Conservation (phyloP, 495 filamentous ascomycete species). For the Rostrohypoxylon terebratum region DNA sequence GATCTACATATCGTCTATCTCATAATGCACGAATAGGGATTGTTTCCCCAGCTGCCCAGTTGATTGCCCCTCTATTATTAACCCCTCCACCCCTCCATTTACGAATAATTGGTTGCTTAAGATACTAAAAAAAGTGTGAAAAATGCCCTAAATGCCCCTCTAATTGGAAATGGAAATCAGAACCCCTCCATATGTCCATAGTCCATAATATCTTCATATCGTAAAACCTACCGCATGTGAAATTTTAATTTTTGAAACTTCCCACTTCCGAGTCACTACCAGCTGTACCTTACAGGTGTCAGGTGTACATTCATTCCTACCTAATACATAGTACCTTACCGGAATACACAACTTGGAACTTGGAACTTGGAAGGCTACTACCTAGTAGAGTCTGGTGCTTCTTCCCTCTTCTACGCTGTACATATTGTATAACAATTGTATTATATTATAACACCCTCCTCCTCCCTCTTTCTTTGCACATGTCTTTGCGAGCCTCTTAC, state of each 20-base stretch:
- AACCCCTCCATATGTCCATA: slow-evolving; percentile 17
- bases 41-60: not conserved
- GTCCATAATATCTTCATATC: slow-evolving; percentile 11
- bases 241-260: not conserved
- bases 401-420: not conserved
- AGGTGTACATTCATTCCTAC: not conserved
- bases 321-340: not conserved
- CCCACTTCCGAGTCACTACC: slow-evolving; percentile 18
- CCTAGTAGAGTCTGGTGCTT: too few species aligned
- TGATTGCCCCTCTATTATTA: slow-evolving; percentile 34
- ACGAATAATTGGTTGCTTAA: slow-evolving; percentile 31
- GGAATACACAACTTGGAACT: too few species aligned
- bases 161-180: too few species aligned
- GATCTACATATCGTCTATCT: slow-evolving; percentile 4
- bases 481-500: slow-evolving; percentile 44
- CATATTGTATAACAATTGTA: slow-evolving; percentile 41
- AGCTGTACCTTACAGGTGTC: not conserved
- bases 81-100: slow-evolving; percentile 10
- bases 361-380: too few species aligned
- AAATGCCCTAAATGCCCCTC: slow-evolving; percentile 22
- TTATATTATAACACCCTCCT: slow-evolving; percentile 44
- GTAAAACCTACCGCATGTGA: slow-evolving; percentile 24
- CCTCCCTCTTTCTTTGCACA: slow-evolving; percentile 21
- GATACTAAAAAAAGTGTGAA: not conserved
- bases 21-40: slow-evolving; percentile 42